Evolutionary conservation across 768 basidiomycete genomes (phyloP), one percentile per base, ranked within the genome.

Genomic region (Boletus rufocinnamomeus): DNA sequence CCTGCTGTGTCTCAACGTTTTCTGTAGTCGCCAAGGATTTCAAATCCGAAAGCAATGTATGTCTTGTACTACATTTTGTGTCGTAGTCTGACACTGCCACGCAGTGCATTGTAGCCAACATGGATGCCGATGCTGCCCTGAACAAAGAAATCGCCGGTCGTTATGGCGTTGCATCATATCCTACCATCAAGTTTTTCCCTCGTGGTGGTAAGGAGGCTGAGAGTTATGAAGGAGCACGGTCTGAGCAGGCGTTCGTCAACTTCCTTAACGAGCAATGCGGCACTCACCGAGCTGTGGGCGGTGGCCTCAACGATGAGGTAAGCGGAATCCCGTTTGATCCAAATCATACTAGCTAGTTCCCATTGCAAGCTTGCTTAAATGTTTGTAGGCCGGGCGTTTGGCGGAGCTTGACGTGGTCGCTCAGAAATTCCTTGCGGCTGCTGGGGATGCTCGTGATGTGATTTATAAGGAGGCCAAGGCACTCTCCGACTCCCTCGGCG

Each of bases 181-280:
- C 97, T 0, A 98, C 95, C 21, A 85, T 99, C 79, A 95, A 93
- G 74, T 95, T 95, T 80, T 97, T 94, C 86, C 81, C 91, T 62
- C 87, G 87, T 63, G 84, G 80, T 62, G 79, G 80, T 65, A 85
- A 85, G 67, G 80, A 82, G 58, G 81, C 84, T 13, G 77, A 86
- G 50, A 76, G 74, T 30, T 99, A 98, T 72, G 79, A 85, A 13
- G 84, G 84, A 25, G 85, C 79, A 38, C 84, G 96, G 56, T 77
- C 80, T 2, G 92, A 94, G 69, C 80, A 79, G 19, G 93, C 85
- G 34, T 86, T 98, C 63, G 83, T 91, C 53, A 72, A 74, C 11
- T 96, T 82, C 79, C 78, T 98, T 60, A 95, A 95, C 70, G 81
- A 89, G 75, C 85, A 89, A 56, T 95, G 93, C 66, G 94, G 93